Conservation (phyloP, 78 protist genomes). For the Parvularia atlantis region DNA sequence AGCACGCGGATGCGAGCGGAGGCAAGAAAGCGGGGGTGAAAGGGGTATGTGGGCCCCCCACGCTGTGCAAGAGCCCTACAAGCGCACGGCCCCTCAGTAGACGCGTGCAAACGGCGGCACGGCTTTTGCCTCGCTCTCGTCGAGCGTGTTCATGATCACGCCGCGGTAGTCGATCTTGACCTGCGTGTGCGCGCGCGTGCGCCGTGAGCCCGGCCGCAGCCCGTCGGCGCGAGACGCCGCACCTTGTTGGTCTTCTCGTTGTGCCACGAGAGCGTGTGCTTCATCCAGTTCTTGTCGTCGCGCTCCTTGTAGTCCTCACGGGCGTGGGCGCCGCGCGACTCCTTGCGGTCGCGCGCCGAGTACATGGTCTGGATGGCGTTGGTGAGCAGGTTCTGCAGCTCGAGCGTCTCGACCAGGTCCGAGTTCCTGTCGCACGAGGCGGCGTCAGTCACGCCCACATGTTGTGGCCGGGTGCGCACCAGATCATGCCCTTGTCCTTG, state of each 20-base stretch:
- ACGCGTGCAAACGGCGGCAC: constrained; percentile 32
- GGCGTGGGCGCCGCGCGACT: constrained; percentile 98
- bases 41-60: too few relatives aligned
- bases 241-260: neutral
- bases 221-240: neutral
- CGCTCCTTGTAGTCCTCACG: constrained; percentile 90
- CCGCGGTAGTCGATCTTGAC: constrained; percentile 20
- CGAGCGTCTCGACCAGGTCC: constrained; percentile 91
- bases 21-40: too few relatives aligned
- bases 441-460: too few relatives aligned
- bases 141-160: constrained; percentile 20
- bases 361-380: constrained; percentile 81
- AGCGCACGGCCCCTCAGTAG: constrained; percentile 8
- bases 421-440: too few relatives aligned
- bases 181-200: neutral
- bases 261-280: constrained; percentile 74
- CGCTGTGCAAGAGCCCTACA: too few relatives aligned
- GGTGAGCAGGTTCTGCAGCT: constrained; percentile 90
- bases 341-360: constrained; percentile 90
- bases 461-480: too few relatives aligned
- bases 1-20: too few relatives aligned
- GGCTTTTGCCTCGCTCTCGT: constrained; percentile 7
- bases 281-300: constrained; percentile 92
- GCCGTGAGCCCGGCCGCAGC: neutral
- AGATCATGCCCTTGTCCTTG: constrained; percentile 45